These are phyloP conservation scores for Nicotiana attenuata DNA, from an alignment of 257 asterid species.

Conservation along the genomic window DNA sequence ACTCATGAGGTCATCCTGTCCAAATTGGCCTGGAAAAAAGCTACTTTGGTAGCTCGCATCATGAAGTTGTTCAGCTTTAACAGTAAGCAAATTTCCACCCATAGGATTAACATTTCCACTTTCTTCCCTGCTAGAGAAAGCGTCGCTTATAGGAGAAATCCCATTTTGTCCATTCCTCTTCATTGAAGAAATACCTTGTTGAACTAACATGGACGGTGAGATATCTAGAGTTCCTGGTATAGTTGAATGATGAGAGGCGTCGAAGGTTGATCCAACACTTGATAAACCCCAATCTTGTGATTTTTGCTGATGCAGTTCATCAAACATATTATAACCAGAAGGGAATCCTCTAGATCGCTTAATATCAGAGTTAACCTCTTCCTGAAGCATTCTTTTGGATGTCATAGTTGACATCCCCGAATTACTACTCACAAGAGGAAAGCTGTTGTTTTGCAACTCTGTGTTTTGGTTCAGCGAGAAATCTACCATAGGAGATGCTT, in stretches of 20 bases:
- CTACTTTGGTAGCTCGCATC: slow-evolving; percentile 40
- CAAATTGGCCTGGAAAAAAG: slow-evolving; percentile 40
- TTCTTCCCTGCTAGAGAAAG: slow-evolving; percentile 23
- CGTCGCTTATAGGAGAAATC: slow-evolving; percentile 18
- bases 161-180: slow-evolving; percentile 33
- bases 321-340: slow-evolving; percentile 39
- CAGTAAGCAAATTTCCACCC: slow-evolving; percentile 32
- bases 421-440: slow-evolving; percentile 26
- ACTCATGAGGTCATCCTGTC: slow-evolving; percentile 81
- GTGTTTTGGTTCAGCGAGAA: slow-evolving; percentile 44
- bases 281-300: slow-evolving; percentile 51
- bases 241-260: slow-evolving; percentile 26
- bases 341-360: slow-evolving; percentile 41
- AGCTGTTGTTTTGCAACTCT: slow-evolving; percentile 33
- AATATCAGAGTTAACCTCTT: slow-evolving; percentile 32
- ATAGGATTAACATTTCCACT: slow-evolving; percentile 9
- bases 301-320: slow-evolving; percentile 41
- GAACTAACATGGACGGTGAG: slow-evolving; percentile 36
- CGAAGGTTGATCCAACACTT: slow-evolving; percentile 37
- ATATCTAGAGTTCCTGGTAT: slow-evolving; percentile 32
- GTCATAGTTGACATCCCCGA: slow-evolving; percentile 32
- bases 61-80: slow-evolving; percentile 47
- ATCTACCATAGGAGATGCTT: slow-evolving; percentile 40
- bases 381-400: slow-evolving; percentile 14
- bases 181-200: slow-evolving; percentile 35